phyloP scores from a whole-genome alignment of 176 grass and related monocot genomes.

The Triticum urartu region DNA sequence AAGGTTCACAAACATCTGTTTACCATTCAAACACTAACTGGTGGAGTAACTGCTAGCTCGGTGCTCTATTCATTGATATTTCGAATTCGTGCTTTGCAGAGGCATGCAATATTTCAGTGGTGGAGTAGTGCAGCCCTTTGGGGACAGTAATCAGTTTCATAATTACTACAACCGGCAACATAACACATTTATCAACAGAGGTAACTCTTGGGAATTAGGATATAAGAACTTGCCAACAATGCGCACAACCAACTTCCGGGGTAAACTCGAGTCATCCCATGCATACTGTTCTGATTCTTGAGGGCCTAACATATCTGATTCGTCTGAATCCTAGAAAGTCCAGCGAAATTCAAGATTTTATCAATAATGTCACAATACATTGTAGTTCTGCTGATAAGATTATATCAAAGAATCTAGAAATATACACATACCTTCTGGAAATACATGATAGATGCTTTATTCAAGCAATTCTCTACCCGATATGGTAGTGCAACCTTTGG shows the following conservation, averaged over 20 bases:
- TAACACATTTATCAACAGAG: constrained; percentile 4
- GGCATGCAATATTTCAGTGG: constrained; percentile 6
- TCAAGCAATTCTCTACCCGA: constrained; percentile 77
- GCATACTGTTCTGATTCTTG: constrained; percentile 63
- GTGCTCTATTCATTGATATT: constrained; percentile 13
- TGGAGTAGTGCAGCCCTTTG: background rate
- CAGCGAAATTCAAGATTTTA: constrained; percentile 30
- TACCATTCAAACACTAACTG: constrained; percentile 5
- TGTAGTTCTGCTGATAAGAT: background rate
- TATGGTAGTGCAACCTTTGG: constrained; percentile 65
- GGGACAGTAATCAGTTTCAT: background rate
- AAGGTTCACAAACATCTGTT: constrained; percentile 3
- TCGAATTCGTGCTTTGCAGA: background rate
- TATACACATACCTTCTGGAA: constrained; percentile 67
- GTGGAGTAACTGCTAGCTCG: background rate
- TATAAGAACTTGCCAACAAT: constrained; percentile 56
- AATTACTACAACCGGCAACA: constrained; percentile 30
- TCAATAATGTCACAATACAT: constrained; percentile 4
- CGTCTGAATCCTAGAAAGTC: constrained; percentile 61
- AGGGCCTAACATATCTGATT: constrained; percentile 57
- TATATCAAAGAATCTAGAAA: constrained; percentile 27
- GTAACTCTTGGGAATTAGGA: constrained; percentile 28
- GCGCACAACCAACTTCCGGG: constrained; percentile 68
- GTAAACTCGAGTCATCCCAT: constrained; percentile 85
- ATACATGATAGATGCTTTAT: constrained; percentile 65